Base-by-base conservation (phyloP, 306 rosid genomes). In the Begonia masoniana region DNA sequence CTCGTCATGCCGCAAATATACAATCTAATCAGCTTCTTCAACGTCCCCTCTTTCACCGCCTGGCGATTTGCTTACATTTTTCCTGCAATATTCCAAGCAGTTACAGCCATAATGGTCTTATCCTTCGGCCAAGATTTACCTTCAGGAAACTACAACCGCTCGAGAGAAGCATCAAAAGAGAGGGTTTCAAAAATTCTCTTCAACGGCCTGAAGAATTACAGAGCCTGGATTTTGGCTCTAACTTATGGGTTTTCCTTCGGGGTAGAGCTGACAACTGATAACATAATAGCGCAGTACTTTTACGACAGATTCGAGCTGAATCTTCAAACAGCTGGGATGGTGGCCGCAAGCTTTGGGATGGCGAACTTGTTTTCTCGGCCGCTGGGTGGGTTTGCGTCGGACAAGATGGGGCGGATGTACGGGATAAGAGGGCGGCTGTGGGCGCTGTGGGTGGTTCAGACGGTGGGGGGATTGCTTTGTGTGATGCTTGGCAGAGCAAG, bases 351-450 rank as follows among this genome's bases (percentile, higher is more conserved):
- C 65, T 81, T 78, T 23, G 88, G 88, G 21, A 59, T 74, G 77
- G 60, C 82, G 10, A 81, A 78, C 58, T 42, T 71, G 2, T 67
- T 81, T 52, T 65, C 84, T 2, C 14, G 88, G 63, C 88, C 84
- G 6, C 52, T 61, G 24, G 84, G 88, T 16, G 82, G 82, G 39
- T n/a, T 67, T 41, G 6, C 75, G 12, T 78, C 88, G 1, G 82
- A 81, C 23, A 10, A 41, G 48, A 56, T 81, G 84, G 84, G 67
- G 8, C 62, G 39, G 65, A 59, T 63, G 47, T 78, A 69, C 31
- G 88, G 84, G 9, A 74, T 75, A 64, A 78, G 84, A 51, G 84
- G 84, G 39, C 67, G 84, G 26, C 15, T 81, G 41, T 78, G 84
- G 88, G 78, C 63, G 10, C 36, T 77, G 63, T 77, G 88, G 84